A percentile compares a stretch with the other conserved stretches of the same genome.
These are phyloP conservation scores for Pistacia vera DNA, from an alignment of 345 rosid genomes.

Conservation along the genomic window DNA sequence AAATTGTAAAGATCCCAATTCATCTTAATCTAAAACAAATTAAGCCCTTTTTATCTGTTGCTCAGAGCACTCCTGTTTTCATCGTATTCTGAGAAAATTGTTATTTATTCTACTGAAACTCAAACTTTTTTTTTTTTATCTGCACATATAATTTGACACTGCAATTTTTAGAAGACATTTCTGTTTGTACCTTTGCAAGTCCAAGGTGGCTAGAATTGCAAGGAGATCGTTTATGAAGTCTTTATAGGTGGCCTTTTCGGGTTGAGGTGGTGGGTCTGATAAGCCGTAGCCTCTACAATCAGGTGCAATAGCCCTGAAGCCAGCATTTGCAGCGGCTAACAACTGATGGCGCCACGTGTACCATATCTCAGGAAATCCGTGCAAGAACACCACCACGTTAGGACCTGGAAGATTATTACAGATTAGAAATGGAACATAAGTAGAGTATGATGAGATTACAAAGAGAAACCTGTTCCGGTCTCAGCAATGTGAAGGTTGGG, in stretches of 20 bases:
- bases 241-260: constrained; percentile 34
- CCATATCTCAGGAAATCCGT: constrained; percentile 74
- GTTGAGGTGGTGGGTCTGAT: constrained; percentile 50
- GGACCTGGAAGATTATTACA: constrained; percentile 24
- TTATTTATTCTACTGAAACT: no score
- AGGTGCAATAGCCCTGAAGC: constrained; percentile 52
- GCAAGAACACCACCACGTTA: constrained; percentile 49
- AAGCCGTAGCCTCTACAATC: constrained; percentile 59
- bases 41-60: no score
- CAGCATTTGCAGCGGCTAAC: constrained; percentile 46
- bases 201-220: constrained; percentile 41
- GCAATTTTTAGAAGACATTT: no score
- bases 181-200: constrained; percentile 10
- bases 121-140: no score
- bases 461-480: constrained; percentile 32
- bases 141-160: no score
- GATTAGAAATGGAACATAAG: not conserved
- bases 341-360: constrained; percentile 67
- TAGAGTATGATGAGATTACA: not conserved
- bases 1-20: not conserved
- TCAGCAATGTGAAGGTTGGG: constrained; percentile 53
- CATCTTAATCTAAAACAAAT: not conserved
- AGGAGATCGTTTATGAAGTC: constrained; percentile 41
- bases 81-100: not conserved
- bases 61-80: no score